Percentiles rank a stretch among this genome's conserved stretches.
Conservation (phyloP, 306 rosid species). For the Glycyrrhiza uralensis region DNA sequence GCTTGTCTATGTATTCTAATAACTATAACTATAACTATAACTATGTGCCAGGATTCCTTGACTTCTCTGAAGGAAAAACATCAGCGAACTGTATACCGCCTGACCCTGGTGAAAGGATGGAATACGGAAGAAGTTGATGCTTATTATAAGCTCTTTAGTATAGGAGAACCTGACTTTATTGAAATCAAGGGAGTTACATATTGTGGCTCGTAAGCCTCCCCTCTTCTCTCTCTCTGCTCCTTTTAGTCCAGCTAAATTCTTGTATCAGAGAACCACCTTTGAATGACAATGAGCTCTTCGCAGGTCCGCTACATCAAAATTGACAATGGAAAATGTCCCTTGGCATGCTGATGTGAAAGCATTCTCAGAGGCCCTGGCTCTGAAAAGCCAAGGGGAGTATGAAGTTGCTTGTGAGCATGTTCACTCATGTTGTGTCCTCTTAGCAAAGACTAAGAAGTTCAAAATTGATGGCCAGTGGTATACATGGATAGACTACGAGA, state of each 20-base stretch:
- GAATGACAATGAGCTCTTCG: conserved; percentile 28
- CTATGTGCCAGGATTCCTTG: conserved; percentile 73
- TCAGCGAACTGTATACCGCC: conserved; percentile 95
- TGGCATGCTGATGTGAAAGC: conserved; percentile 96
- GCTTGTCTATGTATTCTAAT: conserved; percentile 13
- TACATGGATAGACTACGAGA: conserved; percentile 97
- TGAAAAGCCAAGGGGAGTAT: conserved; percentile 76
- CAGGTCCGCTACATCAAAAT: conserved; percentile 89
- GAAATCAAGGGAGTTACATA: conserved; percentile 99
- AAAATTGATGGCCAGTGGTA: conserved; percentile 82
- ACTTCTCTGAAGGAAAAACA: conserved; percentile 77
- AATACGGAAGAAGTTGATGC: conserved; percentile 87
- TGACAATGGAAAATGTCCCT: conserved; percentile 99
- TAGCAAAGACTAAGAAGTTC: conserved; percentile 86
- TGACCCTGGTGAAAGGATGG: conserved; percentile 97
- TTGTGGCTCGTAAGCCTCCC: conserved; percentile 83
- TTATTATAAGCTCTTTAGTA: conserved; percentile 71
- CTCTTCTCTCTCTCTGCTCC: background rate
- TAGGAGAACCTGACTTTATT: conserved; percentile 88
- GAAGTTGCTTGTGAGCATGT: conserved; percentile 96
- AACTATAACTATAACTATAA: no score
- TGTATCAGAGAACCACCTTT: background rate
- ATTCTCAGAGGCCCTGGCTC: conserved; percentile 82
- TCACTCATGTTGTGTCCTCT: conserved; percentile 94
- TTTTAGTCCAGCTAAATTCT: conserved; percentile 1